These are phyloP conservation scores for Lactarius pseudohatsudake DNA, from an alignment of 768 basidiomycete genomes.

Conservation along the genomic window DNA sequence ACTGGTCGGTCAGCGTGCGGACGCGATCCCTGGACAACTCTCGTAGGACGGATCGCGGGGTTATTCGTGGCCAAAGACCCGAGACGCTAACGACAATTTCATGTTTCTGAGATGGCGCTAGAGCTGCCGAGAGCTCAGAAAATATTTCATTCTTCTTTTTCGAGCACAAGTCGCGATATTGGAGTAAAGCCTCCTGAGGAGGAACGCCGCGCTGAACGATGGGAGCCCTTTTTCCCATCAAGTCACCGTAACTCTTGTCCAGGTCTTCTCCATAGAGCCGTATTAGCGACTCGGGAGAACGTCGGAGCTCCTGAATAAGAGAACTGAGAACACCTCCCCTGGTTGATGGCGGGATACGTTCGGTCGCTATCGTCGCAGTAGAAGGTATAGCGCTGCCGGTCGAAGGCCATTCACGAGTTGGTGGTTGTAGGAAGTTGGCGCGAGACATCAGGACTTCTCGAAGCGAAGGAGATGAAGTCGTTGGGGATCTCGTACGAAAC, in stretches of 20 bases:
- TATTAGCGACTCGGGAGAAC: neutral
- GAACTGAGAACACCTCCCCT: neutral
- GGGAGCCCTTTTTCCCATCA: neutral
- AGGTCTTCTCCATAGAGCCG: conserved; percentile 15
- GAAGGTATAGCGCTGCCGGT: no score
- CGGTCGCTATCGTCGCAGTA: neutral
- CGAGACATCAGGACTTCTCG: neutral
- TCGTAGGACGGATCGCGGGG: conserved; percentile 15
- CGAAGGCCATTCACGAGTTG: neutral
- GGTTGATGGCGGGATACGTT: neutral
- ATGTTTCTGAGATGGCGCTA: conserved; percentile 2
- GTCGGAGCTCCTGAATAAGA: conserved; percentile 11
- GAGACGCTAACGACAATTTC: neutral
- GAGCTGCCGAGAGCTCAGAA: neutral
- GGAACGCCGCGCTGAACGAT: neutral
- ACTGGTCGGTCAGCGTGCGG: conserved; percentile 6
- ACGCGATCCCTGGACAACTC: conserved; percentile 31
- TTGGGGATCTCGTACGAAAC: neutral
- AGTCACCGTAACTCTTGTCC: neutral
- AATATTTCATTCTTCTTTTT: neutral
- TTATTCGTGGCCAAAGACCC: conserved; percentile 21
- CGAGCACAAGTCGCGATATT: neutral
- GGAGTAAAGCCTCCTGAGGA: neutral
- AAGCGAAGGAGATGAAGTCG: neutral
- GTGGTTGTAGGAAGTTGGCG: neutral